These are phyloP conservation scores for Thuja plicata DNA, from an alignment of 83 land plant species.

Conservation along the genomic window DNA sequence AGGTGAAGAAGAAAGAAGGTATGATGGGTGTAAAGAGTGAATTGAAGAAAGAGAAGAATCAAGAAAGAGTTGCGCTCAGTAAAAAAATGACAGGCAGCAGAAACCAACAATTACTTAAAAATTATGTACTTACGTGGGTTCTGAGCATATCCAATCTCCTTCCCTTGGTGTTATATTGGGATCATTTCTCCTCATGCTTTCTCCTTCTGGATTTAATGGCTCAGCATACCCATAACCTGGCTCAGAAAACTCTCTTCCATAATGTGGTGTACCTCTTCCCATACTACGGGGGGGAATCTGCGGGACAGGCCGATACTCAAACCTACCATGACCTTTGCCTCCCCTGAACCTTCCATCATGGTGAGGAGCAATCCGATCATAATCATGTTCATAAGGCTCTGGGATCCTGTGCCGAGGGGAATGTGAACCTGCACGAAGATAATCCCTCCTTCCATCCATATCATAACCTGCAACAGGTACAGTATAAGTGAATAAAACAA, in stretches of 20 bases:
- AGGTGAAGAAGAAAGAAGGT: background rate
- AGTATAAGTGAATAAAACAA: background rate
- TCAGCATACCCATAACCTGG: slow-evolving; percentile 24
- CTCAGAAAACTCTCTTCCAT: slow-evolving; percentile 46
- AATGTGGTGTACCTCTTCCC: slow-evolving; percentile 29
- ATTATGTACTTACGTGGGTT: slow-evolving; percentile 59
- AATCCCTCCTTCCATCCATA: background rate
- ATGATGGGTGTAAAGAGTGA: background rate
- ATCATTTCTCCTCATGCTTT: slow-evolving; percentile 50
- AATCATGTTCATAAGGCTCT: slow-evolving; percentile 26
- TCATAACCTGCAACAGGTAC: slow-evolving; percentile 4
- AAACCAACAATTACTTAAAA: background rate
- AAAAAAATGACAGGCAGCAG: background rate
- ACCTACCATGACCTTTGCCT: slow-evolving; percentile 44
- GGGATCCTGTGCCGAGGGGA: slow-evolving; percentile 38
- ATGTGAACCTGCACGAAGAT: slow-evolving; percentile 38
- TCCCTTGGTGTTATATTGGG: slow-evolving; percentile 78
- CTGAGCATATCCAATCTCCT: slow-evolving; percentile 85
- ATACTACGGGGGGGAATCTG: slow-evolving; percentile 6
- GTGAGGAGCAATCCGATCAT: slow-evolving; percentile 23
- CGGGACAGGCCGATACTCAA: slow-evolving; percentile 40
- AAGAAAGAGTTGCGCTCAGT: background rate
- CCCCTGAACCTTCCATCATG: slow-evolving; percentile 39
- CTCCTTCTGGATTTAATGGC: slow-evolving; percentile 44
- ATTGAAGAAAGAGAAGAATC: background rate